Base-by-base conservation (phyloP, 2,329 filamentous ascomycete species). In the Aureobasidium sp. region DNA sequence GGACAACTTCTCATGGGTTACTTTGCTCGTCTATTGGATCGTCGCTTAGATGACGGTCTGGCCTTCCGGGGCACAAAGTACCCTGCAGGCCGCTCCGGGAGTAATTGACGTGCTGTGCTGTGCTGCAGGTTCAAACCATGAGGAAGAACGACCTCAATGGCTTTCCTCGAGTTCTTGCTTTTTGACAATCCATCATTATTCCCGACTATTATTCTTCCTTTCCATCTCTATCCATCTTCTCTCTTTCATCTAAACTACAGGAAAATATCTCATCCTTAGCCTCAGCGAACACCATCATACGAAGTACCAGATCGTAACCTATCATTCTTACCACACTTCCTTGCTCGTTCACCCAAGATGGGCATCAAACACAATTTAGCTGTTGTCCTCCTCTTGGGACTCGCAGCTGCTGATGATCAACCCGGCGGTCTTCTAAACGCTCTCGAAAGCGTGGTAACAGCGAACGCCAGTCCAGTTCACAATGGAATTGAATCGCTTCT, bases 401-500 rank as follows among this genome's bases (percentile, higher is more conserved):
- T 58, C n/a, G 54, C 42, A 48, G 42, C 32, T 21, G 53, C 53
- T 4, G 53, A 57, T 3, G 53, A 57, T 7, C 53, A 57, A 25
- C 53, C 53, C 3, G 53, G n/a, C n/a, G 53, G 53, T 27, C 27
- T 57, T 8, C 13, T 57, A 8, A 57, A 45, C 36, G 53, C 53
- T 25, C 9, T 57, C 8, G 39, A 57, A 27, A 30, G 27, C 6
- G 30, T 45, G 4, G 53, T 57, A 1, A 57, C 53, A 57, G 53
- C 53, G 36, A 30, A 45, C 2, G 9, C 53, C 5, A 57, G 53
- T n/a, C 39, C n/a, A 30, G 27, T 39, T 5, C 59, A 61, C 8
- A 39, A 47, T 6, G 59, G 39, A 13, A 47, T 58, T 2, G 37
- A 62, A 36, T 44, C 61, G 14, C 54, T 66, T 10, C 64, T 62